phyloP scores from a whole-genome alignment of 352 stramenopile genomes.

The Phytophthora fragariaefolia region DNA sequence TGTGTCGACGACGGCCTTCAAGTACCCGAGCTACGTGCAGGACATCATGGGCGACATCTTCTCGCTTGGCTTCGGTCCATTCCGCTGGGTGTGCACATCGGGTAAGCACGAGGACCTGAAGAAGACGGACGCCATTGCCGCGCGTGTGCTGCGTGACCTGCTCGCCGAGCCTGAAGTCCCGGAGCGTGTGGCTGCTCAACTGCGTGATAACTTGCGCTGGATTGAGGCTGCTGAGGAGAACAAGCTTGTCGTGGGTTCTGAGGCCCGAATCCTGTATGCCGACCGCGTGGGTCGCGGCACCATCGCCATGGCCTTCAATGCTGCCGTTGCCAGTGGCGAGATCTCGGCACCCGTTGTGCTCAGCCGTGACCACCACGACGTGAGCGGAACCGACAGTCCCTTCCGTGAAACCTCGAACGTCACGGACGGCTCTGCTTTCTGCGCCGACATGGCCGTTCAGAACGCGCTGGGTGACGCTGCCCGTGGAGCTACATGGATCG shows the following conservation, averaged over 20 bases:
- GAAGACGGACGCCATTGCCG: conserved; percentile 83
- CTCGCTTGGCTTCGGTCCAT: conserved; percentile 89
- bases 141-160: conserved; percentile 71
- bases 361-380: conserved; percentile 90
- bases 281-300: conserved; percentile 77
- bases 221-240: conserved; percentile 88
- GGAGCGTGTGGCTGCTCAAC: conserved; percentile 68
- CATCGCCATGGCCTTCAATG: conserved; percentile 88
- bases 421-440: conserved; percentile 86
- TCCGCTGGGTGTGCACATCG: conserved; percentile 90
- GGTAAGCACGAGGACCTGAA: conserved; percentile 66
- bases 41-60: conserved; percentile 94
- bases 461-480: conserved; percentile 89
- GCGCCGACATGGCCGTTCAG: conserved; percentile 90
- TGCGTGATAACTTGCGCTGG: conserved; percentile 88
- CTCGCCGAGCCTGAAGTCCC: conserved; percentile 52
- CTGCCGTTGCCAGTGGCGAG: conserved; percentile 72
- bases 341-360: conserved; percentile 80
- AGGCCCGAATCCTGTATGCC: conserved; percentile 89
- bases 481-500: conserved; percentile 87
- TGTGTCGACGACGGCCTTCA: conserved; percentile 81
- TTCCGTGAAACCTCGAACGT: conserved; percentile 93
- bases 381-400: conserved; percentile 87
- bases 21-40: conserved; percentile 91
- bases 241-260: conserved; percentile 88